Base-by-base conservation (phyloP, 2,329 filamentous ascomycete genomes). In the Beauveria varroae region DNA sequence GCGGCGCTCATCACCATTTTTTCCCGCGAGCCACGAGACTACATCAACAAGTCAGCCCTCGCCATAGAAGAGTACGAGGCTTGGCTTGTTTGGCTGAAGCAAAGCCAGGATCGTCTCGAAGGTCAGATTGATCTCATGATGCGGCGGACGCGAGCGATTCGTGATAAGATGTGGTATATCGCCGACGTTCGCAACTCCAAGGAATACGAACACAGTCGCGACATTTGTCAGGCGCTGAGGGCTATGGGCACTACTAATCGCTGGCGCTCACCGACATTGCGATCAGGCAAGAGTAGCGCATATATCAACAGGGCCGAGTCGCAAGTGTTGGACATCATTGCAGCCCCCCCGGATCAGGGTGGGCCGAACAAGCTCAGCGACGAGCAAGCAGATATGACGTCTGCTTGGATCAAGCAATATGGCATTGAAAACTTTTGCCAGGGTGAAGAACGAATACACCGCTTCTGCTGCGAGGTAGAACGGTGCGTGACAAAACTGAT, bases 151-250 rank as follows among this genome's bases (percentile, higher is more conserved):
- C 85, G 87, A 62, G 86, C 88, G 24, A 80, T 97, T 44, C 86
- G 95, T 47, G 90, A 96, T 72, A 98, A 98, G 79, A 96, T 98
- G 90, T 99, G 95, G 95, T 99, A 96, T 72, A 90, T 95, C 63
- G 93, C 90, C 1, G 92, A 97, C 72, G 93, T 98, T 30, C 88
- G 91, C 64, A 93, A 93, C 68, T 97, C 95, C 4, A 89, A 87
- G 54, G 86, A 87, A 10, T 98, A 97, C 68, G 90, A 95, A 63
- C 89, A 96, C 67, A 91, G 91, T 44, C 87, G 88, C 62, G 91
- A 93, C 65, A 88, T 98, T 52, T 90, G 92, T 6, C 83, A 90
- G 63, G 95, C 93, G 5, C 78, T 99, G 55, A 96, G 95, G 73
- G 91, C 89, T 8, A 98, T 99, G 95, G 89, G 87, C 64, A 78